Evolutionary conservation across 202 grass and related monocot species (phyloP).

Genomic region (Setaria viridis): DNA sequence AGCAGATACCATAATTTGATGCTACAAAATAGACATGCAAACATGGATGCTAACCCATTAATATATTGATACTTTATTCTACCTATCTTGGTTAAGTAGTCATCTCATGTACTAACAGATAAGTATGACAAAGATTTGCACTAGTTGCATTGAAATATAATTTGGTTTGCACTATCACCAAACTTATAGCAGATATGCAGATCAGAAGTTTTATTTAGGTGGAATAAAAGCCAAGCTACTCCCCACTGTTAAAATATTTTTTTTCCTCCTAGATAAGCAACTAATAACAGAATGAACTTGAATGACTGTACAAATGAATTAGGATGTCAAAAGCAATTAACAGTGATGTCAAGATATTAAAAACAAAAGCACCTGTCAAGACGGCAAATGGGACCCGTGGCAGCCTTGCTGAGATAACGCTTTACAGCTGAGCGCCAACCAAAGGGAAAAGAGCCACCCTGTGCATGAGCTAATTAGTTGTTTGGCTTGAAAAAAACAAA

Average conservation of each 20-base stretch:
- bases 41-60: background rate
- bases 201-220: too few species aligned
- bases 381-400: constrained; percentile 55
- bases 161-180: too few species aligned
- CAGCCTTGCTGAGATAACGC: constrained; percentile 67
- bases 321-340: background rate
- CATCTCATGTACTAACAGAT: constrained; percentile 9
- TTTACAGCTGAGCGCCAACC: constrained; percentile 95
- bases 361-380: constrained; percentile 69
- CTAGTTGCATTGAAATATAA: background rate
- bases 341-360: constrained; percentile 10
- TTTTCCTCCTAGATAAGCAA: constrained; percentile 10
- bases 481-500: constrained; percentile 42
- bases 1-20: background rate
- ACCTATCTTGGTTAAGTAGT: background rate
- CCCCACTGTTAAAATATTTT: background rate
- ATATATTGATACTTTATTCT: constrained; percentile 1
- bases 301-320: background rate
- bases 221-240: background rate
- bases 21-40: constrained; percentile 12
- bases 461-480: constrained; percentile 48
- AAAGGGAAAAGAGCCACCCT: constrained; percentile 99
- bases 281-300: constrained; percentile 23
- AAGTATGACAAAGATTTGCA: constrained; percentile 28
- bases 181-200: too few species aligned